Base-by-base conservation (phyloP, 495 filamentous ascomycete genomes). In the Lasiosphaeris hirsuta region DNA sequence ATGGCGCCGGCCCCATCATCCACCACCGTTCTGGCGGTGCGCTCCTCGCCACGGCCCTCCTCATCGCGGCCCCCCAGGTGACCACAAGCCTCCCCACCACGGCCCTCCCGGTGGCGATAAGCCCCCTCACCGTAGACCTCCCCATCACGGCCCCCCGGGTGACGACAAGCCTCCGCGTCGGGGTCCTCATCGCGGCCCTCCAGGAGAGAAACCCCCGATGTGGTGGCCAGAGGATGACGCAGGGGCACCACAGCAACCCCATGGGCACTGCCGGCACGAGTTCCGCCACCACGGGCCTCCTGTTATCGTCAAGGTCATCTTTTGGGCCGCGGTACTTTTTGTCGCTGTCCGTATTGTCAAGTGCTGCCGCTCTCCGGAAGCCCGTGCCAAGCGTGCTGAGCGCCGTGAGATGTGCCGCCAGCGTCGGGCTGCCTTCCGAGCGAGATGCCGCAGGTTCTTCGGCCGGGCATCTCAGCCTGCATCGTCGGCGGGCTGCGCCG, bases 1-100 rank as follows among this genome's bases (percentile, higher is more conserved):
- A 0, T 65, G 63, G 63, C 43, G 46, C 1, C 56, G 48, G 7
- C 60, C 66, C 19, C 63, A 59, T 44, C 61, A 58, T 23, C 34
- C 36, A 39, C 55, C 38, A 19, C 51, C 36, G 17, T 54, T 55
- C 51, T 46, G 34, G 23, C 23, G 23, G 23, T 62, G 66, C 46
- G 56, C 50, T 9, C 64, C 54, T 9, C 60, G 45, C 36, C 15
- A 38, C 34, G 37, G 33, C 3, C 39, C 56, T 37, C 56, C 44
- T 0, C 57, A 37, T 40, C 57, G 15, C 56, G 14, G 1, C 44
- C 56, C 35, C 39, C 52, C 10, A 34, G 6, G 43, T 14, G 14
- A 39, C 42, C 51, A 37, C 13, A 36, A 41, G 8, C 45, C 57
- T 15, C 55, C 54, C 11, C 39, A 49, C 10, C 51, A 13, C 17